Conservation (phyloP, 768 basidiomycete species). For the Exsudoporus frostii region DNA sequence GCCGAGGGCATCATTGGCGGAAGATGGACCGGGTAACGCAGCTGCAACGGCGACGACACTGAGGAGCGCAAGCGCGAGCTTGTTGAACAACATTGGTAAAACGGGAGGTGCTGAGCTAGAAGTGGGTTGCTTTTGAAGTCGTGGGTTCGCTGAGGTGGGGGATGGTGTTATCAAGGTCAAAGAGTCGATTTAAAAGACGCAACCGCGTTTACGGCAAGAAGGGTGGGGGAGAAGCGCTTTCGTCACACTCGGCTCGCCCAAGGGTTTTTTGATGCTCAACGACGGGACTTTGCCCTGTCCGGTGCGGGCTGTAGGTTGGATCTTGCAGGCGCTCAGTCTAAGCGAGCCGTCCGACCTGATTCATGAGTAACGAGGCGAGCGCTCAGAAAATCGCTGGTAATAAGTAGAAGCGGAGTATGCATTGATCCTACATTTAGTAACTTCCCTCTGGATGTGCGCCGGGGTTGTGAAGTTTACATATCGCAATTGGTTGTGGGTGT, state of each 20-base stretch:
- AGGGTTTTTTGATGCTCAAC: background rate
- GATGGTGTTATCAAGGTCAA: background rate
- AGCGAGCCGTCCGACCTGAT: background rate
- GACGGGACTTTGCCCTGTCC: background rate
- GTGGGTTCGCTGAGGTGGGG: background rate
- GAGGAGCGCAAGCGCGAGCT: conserved; percentile 1
- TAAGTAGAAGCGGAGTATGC: no score
- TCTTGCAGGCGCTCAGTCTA: background rate
- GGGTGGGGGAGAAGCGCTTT: background rate
- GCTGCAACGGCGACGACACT: background rate
- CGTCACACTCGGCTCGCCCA: background rate
- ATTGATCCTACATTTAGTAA: background rate
- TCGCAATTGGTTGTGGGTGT: background rate
- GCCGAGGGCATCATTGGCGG: background rate
- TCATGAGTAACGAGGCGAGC: background rate
- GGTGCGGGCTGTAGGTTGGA: background rate
- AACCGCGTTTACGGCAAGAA: background rate
- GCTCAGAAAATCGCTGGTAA: background rate
- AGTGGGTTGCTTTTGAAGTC: background rate
- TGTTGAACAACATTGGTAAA: conserved; percentile 9
- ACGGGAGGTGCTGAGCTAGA: no score
- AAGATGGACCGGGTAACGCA: background rate
- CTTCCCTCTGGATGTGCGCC: background rate
- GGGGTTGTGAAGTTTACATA: background rate
- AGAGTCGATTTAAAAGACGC: background rate